phyloP scores from a whole-genome alignment of 202 grass and related monocot genomes.

The Carex arenaria region DNA sequence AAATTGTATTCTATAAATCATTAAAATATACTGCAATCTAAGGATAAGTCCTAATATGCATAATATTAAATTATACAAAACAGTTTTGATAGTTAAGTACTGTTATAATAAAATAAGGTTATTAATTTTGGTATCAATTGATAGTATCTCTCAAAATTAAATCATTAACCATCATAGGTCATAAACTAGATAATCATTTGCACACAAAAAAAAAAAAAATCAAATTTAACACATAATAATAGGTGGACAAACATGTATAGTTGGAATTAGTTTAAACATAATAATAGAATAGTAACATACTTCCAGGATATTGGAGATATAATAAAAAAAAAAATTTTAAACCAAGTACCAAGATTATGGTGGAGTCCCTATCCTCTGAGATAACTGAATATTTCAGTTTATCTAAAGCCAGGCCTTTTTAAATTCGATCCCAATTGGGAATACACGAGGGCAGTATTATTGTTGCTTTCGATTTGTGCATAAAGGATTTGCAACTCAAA shows the following conservation, averaged over 20 bases:
- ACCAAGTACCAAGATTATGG: not conserved
- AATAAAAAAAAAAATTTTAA: not conserved
- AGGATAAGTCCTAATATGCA: not conserved
- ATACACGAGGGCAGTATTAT: too few relatives aligned
- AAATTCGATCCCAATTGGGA: too few relatives aligned
- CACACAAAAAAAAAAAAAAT: not conserved
- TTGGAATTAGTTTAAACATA: not conserved
- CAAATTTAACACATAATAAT: not conserved
- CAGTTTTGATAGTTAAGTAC: not conserved
- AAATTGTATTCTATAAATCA: not conserved
- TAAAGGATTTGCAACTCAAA: too few relatives aligned
- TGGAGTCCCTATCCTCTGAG: too few relatives aligned
- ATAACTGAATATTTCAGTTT: too few relatives aligned
- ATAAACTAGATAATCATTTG: not conserved
- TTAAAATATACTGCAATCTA: not conserved
- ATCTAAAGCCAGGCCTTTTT: too few relatives aligned
- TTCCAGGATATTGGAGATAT: not conserved
- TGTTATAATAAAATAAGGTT: not conserved
- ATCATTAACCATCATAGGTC: not conserved
- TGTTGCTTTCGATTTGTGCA: too few relatives aligned
- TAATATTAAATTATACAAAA: not conserved
- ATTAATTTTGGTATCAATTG: not conserved
- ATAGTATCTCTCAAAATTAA: not conserved
- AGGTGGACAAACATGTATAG: not conserved
- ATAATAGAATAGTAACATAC: not conserved